Evolutionary conservation across 225 moss, liverwort and hornwort species (phyloP).

Genomic region (Bryoerythrophyllum caledonicum): DNA sequence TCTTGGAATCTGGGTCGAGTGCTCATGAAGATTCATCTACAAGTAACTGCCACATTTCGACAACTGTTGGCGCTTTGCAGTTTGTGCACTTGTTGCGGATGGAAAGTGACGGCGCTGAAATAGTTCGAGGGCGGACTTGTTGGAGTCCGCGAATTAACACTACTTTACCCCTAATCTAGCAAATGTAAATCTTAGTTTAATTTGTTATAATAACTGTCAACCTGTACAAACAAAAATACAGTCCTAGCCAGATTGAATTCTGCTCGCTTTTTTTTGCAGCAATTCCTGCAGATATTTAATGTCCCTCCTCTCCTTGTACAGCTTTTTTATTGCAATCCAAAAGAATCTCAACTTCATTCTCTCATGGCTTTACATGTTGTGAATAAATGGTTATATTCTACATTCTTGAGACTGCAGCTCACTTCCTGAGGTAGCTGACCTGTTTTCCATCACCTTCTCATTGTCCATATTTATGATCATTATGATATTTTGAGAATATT

Average conservation of each 20-base stretch:
- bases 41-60: slow-evolving; percentile 15
- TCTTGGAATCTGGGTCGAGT: slow-evolving; percentile 26
- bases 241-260: slow-evolving; percentile 12
- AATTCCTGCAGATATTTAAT: slow-evolving; percentile 18
- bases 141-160: slow-evolving; percentile 67
- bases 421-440: not conserved
- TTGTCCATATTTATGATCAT: no score
- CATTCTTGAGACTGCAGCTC: not conserved
- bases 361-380: not conserved
- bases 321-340: slow-evolving; percentile 26
- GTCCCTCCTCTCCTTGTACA: slow-evolving; percentile 17
- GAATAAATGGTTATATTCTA: not conserved
- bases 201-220: slow-evolving; percentile 41
- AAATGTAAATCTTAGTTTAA: no score
- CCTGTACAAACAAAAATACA: slow-evolving; percentile 26
- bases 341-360: not conserved
- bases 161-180: slow-evolving; percentile 26
- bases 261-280: slow-evolving; percentile 5
- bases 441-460: no score
- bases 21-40: slow-evolving; percentile 27
- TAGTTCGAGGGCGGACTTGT: slow-evolving; percentile 86
- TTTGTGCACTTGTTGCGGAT: slow-evolving; percentile 75
- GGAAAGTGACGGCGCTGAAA: slow-evolving; percentile 82
- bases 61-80: slow-evolving; percentile 52
- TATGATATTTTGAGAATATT: no score